phyloP scores from a whole-genome alignment of 805 yeast species.

The Lachancea fermentati region DNA sequence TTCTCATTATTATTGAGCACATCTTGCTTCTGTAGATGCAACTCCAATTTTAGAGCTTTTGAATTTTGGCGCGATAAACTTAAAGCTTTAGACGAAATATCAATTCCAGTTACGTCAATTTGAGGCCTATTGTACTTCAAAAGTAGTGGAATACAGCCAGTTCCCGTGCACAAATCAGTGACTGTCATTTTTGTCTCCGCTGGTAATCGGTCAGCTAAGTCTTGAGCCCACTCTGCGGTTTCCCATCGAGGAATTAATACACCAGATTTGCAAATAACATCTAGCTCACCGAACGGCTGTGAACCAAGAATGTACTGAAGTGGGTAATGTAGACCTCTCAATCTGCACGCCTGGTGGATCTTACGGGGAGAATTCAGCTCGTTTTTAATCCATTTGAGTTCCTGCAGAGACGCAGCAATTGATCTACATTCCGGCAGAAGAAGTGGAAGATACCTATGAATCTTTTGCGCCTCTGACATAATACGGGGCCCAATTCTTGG shows the following conservation, averaged over 20 bases:
- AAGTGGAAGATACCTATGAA: slow-evolving; percentile 20
- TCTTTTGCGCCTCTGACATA: slow-evolving; percentile 12
- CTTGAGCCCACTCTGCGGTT: slow-evolving; percentile 82
- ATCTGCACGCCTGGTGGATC: slow-evolving; percentile 40
- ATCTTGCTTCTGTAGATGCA: slow-evolving; percentile 6
- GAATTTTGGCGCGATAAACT: slow-evolving; percentile 44
- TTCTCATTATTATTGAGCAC: not conserved
- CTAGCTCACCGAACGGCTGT: slow-evolving; percentile 79
- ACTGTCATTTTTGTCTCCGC: slow-evolving; percentile 23
- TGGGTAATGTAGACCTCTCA: slow-evolving; percentile 55
- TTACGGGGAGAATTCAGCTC: slow-evolving; percentile 10
- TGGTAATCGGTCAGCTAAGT: slow-evolving; percentile 29
- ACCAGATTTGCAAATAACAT: slow-evolving; percentile 50
- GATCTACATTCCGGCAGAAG: slow-evolving; percentile 27
- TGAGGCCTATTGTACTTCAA: slow-evolving; percentile 31
- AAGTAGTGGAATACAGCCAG: slow-evolving; percentile 76
- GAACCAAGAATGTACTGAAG: slow-evolving; percentile 78
- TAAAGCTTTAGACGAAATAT: slow-evolving; percentile 50
- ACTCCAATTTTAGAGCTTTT: slow-evolving; percentile 3
- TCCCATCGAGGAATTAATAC: slow-evolving; percentile 93
- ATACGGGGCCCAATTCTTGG: slow-evolving; percentile 20
- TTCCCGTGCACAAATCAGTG: slow-evolving; percentile 78
- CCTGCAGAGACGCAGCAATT: slow-evolving; percentile 19
- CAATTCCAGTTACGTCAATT: slow-evolving; percentile 42
- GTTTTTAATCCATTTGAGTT: slow-evolving; percentile 24